Evolutionary conservation across 2,329 filamentous ascomycete species (phyloP).

Genomic region (Cordyceps cicadae): DNA sequence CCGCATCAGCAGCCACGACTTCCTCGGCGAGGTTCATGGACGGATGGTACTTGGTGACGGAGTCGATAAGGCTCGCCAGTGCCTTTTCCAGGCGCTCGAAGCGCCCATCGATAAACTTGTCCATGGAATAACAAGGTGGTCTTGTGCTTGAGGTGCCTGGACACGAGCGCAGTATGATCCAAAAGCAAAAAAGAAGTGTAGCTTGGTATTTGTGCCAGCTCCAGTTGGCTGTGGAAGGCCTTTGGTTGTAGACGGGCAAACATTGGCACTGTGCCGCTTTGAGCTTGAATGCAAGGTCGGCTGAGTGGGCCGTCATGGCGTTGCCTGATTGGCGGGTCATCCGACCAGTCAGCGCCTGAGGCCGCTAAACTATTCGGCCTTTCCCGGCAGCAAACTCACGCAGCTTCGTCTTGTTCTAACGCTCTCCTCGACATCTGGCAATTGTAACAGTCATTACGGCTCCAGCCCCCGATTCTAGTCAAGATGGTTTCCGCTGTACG

Average conservation of each 20-base stretch:
- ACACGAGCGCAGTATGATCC: not conserved
- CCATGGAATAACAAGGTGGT: conserved; percentile 37
- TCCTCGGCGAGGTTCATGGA: conserved; percentile 59
- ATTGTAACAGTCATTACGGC: conserved; percentile 28
- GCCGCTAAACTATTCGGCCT: conserved; percentile 10
- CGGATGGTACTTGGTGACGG: conserved; percentile 74
- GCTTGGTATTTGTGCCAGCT: not conserved
- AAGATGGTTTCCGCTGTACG: conserved; percentile 36
- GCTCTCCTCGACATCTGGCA: conserved; percentile 18
- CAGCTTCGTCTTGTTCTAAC: conserved; percentile 1
- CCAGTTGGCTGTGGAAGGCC: not conserved
- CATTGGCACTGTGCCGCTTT: not conserved
- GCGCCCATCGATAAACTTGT: conserved; percentile 51
- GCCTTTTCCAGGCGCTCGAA: conserved; percentile 61
- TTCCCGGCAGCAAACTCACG: conserved; percentile 12
- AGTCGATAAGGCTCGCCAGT: conserved; percentile 64
- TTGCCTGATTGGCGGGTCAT: not conserved
- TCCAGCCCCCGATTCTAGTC: conserved; percentile 23
- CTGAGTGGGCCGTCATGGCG: not conserved
- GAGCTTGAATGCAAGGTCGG: not conserved
- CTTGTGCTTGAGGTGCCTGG: not conserved
- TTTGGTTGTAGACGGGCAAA: not conserved
- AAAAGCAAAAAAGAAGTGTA: not conserved
- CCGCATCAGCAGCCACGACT: conserved; percentile 60
- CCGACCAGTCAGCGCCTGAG: conserved; percentile 10